Conservation (phyloP, 2,329 filamentous ascomycete genomes). For the Beauveria medogensis region DNA sequence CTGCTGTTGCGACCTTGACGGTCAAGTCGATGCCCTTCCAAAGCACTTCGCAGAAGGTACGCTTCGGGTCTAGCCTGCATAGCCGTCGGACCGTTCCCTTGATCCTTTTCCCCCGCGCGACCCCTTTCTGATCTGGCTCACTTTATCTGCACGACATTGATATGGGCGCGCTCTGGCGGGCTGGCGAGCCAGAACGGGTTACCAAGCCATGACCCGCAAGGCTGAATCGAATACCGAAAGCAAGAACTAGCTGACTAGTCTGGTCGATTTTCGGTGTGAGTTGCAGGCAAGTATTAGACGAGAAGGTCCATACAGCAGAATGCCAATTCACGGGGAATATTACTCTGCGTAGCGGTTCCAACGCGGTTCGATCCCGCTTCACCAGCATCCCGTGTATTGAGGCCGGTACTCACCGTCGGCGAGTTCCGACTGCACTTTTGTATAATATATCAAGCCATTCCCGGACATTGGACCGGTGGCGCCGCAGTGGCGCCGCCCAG, state of each 20-base stretch:
- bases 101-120: neutral
- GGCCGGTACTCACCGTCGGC: neutral
- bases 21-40: neutral
- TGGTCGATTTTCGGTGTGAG: neutral
- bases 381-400: neutral
- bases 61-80: constrained; percentile 5
- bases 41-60: neutral
- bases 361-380: neutral
- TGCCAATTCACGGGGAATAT: neutral
- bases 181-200: neutral
- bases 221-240: constrained; percentile 2
- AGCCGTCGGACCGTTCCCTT: neutral
- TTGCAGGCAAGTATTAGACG: neutral
- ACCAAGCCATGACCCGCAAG: neutral
- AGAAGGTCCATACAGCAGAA: neutral
- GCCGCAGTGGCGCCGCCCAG: neutral
- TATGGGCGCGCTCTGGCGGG: neutral
- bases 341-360: neutral
- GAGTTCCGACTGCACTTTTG: neutral
- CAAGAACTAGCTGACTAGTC: neutral
- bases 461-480: neutral
- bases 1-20: neutral
- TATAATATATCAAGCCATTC: neutral
- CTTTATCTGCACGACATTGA: neutral
- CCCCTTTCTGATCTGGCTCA: neutral